Conservation (phyloP, 192 early-diverging fungal species). For the Dimargaris xerosporica region DNA sequence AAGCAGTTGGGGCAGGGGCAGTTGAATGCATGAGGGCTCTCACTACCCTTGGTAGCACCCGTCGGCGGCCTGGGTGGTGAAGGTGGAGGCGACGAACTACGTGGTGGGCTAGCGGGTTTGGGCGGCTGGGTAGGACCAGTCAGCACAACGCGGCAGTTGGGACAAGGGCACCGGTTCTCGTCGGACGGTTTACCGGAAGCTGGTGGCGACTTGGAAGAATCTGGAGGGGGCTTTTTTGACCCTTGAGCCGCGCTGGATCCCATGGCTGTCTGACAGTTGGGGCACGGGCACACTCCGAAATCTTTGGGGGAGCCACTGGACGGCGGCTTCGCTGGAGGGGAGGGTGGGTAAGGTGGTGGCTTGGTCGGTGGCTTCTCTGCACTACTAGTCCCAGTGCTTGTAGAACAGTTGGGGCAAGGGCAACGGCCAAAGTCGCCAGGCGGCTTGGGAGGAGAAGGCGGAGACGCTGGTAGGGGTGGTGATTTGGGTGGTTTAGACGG, state of each 20-base stretch:
- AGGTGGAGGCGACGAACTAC: not conserved
- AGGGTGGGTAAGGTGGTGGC: not conserved
- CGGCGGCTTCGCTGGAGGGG: not conserved
- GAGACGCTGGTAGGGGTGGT: not conserved
- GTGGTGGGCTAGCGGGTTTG: not conserved
- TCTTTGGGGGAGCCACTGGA: too few relatives aligned
- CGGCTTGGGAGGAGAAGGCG: not conserved
- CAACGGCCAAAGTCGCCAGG: not conserved
- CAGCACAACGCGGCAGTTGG: too few relatives aligned
- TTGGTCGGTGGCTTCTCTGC: not conserved
- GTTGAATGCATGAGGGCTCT: not conserved
- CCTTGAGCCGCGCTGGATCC: not conserved
- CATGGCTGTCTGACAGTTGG: too few relatives aligned
- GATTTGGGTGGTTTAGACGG: not conserved
- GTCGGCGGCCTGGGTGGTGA: not conserved
- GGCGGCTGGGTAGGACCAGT: too few relatives aligned
- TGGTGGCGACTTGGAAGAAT: not conserved
- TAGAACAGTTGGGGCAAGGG: conserved; percentile 1
- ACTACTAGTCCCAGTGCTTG: not conserved
- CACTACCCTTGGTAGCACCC: not conserved
- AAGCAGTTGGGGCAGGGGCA: conserved; percentile 3
- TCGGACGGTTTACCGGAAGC: too few relatives aligned
- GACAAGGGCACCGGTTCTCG: too few relatives aligned
- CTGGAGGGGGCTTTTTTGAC: not conserved
- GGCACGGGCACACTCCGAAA: too few relatives aligned